Evolutionary conservation across 306 rosid genomes (phyloP).

Genomic region (Pyrus bretschneideri): DNA sequence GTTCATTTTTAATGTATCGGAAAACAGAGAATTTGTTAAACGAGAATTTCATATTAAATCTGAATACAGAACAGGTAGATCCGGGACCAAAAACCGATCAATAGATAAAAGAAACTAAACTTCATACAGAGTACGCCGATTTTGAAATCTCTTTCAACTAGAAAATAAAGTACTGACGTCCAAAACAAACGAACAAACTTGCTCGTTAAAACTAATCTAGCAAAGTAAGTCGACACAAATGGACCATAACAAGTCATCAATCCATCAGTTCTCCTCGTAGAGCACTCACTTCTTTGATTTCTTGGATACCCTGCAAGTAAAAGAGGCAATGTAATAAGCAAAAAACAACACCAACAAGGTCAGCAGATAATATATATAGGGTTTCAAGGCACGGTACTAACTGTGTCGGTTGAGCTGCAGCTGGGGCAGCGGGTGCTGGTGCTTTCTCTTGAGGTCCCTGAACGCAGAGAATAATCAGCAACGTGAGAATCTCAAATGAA

Average conservation of each 20-base stretch:
- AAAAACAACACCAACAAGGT: not conserved
- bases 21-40: not conserved
- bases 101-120: not conserved
- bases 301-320: constrained; percentile 59
- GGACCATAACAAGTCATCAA: constrained; percentile 7
- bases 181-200: constrained; percentile 27
- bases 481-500: not conserved
- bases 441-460: constrained; percentile 83
- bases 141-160: constrained; percentile 30
- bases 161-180: constrained; percentile 25
- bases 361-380: not conserved
- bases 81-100: not conserved
- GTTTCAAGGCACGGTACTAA: constrained; percentile 26
- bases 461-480: not conserved
- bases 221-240: constrained; percentile 6
- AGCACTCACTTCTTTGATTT: constrained; percentile 58
- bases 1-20: too few species aligned
- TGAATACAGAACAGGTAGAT: not conserved
- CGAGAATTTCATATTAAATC: not conserved
- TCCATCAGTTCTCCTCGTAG: constrained; percentile 7
- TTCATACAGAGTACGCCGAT: constrained; percentile 16
- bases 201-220: constrained; percentile 46
- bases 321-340: not conserved
- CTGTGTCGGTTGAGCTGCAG: constrained; percentile 55
- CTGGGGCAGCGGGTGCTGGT: constrained; percentile 20